Base-by-base conservation (phyloP, 208 protist species). In the Leishmania guyanensis region DNA sequence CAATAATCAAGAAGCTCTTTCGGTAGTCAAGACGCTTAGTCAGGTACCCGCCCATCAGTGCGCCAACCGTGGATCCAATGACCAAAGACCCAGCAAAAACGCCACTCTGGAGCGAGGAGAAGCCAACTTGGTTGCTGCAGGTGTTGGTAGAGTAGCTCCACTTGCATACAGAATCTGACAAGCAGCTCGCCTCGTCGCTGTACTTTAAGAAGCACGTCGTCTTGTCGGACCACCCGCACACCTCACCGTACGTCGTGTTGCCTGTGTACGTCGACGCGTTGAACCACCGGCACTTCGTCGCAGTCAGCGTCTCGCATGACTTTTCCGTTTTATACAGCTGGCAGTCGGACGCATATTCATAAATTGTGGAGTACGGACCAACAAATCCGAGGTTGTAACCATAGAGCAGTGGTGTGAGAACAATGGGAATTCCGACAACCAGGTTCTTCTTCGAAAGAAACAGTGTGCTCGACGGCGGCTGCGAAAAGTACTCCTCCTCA, bases 71-170 rank as follows among this genome's bases (percentile, higher is more conserved):
- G n/a, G 78, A 65, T 39, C 90, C 92, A n/a, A 95, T 80, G 68
- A 93, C 92, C 89, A 95, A 89, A 2, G 88, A 79, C 26, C 85
- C 84, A 29, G 89, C 87, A 58, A 95, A 92, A 50, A 92, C 74
- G 43, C 91, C 91, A 53, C 75, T 91, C 65, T 89, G 39, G 50
- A 83, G 78, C 54, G 88, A 80, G 9, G 64, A 88, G 85, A 91
- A 94, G 26, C 88, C 91, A 2, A 83, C 71, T 5, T 68, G 76
- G 81, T 92, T 87, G 29, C 73, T 73, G 75, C 89, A 92, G 50
- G 70, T 78, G 33, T 64, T 64, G 1, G 56, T 20, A n/a, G 65
- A 74, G 82, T 88, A 89, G 69, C 71, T 88, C 87, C 86, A 91
- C 66, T 78, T 79, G 75, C 86, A 93, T 22, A 76, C 43, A 14